Percentiles rank a stretch among this genome's conserved stretches.
These are phyloP conservation scores for Chaetomiaceae sp. DNA, from an alignment of 2,329 filamentous ascomycete species.

Conservation along the genomic window DNA sequence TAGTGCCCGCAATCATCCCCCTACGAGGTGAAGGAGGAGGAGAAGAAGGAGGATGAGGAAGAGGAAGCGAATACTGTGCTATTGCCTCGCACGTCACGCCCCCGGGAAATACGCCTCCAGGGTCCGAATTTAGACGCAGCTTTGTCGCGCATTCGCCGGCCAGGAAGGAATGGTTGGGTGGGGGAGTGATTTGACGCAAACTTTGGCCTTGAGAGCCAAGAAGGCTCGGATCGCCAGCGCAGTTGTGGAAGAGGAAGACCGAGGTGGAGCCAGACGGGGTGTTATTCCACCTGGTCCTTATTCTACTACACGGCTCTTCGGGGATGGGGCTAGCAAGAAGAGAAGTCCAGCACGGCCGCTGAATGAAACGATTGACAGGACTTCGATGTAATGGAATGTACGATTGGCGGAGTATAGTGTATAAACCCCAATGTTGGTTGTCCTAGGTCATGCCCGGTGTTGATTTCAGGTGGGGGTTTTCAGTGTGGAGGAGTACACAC, in stretches of 20 bases:
- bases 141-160: neutral
- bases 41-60: too few species aligned
- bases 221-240: neutral
- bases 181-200: constrained; percentile 4
- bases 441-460: neutral
- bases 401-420: constrained; percentile 14
- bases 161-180: neutral
- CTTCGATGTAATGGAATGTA: constrained; percentile 19
- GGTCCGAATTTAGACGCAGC: neutral
- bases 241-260: neutral
- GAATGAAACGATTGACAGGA: constrained; percentile 1
- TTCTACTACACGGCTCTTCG: neutral
- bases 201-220: too few species aligned
- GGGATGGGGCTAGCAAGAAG: neutral
- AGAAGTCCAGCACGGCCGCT: neutral
- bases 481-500: constrained; percentile 6
- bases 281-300: neutral
- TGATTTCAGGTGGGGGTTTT: neutral
- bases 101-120: neutral
- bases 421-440: neutral
- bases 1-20: constrained; percentile 29
- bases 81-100: neutral
- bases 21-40: neutral
- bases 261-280: neutral
- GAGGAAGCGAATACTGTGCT: neutral